A percentile compares a stretch with the other conserved stretches of the same genome.
phyloP scores from a whole-genome alignment of 148 eudicot genomes.

The Nyssa sinensis region DNA sequence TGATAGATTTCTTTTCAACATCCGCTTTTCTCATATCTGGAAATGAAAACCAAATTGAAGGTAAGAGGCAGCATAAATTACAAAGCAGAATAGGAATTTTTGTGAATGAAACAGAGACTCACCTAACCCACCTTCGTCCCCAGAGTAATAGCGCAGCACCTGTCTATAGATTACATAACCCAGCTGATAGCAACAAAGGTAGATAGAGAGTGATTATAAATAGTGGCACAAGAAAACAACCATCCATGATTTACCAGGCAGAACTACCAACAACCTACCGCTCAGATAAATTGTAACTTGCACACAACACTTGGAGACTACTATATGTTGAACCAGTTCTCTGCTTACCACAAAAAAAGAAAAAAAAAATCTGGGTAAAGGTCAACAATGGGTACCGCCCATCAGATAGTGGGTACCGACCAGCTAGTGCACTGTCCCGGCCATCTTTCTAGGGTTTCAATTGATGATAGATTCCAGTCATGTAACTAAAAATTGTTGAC shows the following conservation, averaged over 20 bases:
- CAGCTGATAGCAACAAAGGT: slow-evolving; percentile 56
- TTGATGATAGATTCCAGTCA: neutral
- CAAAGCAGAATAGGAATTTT: neutral
- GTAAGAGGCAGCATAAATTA: slow-evolving; percentile 3
- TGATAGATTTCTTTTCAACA: slow-evolving; percentile 62
- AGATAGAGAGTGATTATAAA: neutral
- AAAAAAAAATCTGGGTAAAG: neutral
- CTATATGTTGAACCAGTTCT: neutral
- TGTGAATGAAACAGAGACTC: slow-evolving; percentile 11
- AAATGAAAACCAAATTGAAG: neutral
- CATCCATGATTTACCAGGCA: slow-evolving; percentile 6
- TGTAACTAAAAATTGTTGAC: neutral
- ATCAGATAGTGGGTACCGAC: neutral
- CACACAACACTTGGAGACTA: no score
- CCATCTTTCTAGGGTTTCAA: neutral
- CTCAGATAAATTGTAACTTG: neutral
- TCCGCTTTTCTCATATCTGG: slow-evolving; percentile 80
- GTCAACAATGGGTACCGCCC: neutral
- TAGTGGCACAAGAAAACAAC: neutral
- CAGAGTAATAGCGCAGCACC: slow-evolving; percentile 93
- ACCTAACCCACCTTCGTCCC: slow-evolving; percentile 99
- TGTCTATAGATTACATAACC: slow-evolving; percentile 88
- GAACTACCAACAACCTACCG: neutral
- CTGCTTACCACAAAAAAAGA: neutral
- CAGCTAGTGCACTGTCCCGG: neutral